These are phyloP conservation scores for Sordaria brevicollis DNA, from an alignment of 495 filamentous ascomycete genomes.

Conservation along the genomic window DNA sequence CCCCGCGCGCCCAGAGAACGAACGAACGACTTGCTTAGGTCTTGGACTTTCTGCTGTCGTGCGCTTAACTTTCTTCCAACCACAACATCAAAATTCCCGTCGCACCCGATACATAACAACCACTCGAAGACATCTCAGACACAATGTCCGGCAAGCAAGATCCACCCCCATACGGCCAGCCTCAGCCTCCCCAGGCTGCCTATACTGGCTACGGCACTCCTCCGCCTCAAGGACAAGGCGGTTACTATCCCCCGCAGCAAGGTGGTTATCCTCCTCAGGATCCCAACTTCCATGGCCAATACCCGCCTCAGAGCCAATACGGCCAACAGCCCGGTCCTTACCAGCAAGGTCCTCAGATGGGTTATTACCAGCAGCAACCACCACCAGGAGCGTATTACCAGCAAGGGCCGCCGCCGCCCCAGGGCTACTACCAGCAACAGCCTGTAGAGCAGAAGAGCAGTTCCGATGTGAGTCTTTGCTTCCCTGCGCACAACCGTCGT, in stretches of 20 bases:
- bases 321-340: conserved; percentile 19
- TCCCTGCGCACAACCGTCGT: background rate
- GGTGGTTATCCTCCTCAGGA: background rate
- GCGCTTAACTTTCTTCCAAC: background rate
- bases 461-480: conserved; percentile 7
- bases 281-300: background rate
- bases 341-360: conserved; percentile 30
- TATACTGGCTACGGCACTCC: conserved; percentile 5
- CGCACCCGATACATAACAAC: background rate
- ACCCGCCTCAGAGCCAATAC: conserved; percentile 5
- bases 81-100: background rate
- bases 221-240: background rate
- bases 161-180: background rate
- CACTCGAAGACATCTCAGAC: background rate
- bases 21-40: background rate
- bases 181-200: conserved; percentile 8
- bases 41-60: background rate
- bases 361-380: conserved; percentile 26
- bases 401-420: conserved; percentile 13
- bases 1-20: background rate
- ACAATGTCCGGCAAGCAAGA: conserved; percentile 1
- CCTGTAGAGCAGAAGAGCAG: conserved; percentile 14
- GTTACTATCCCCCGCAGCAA: background rate
- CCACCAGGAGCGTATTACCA: conserved; percentile 8
- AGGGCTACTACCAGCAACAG: conserved; percentile 14